A percentile compares a stretch with the other conserved stretches of the same genome.
Evolutionary conservation across 768 basidiomycete genomes (phyloP).

Genomic region (Hortiboletus campestris): DNA sequence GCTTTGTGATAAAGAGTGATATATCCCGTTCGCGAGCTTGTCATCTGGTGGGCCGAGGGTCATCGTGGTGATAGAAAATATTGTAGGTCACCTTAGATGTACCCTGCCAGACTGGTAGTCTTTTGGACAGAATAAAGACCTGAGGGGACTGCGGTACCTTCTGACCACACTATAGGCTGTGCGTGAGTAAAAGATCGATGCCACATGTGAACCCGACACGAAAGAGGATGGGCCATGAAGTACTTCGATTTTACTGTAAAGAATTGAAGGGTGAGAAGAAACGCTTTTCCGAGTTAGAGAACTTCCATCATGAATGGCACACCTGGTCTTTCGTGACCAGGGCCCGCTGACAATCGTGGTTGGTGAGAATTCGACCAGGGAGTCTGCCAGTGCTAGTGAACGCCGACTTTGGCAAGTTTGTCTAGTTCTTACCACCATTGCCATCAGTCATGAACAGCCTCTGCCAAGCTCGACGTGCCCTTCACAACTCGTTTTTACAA

Average conservation of each 20-base stretch:
- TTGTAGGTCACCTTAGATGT: too few species aligned
- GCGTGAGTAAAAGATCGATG: too few species aligned
- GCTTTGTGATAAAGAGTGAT: too few species aligned
- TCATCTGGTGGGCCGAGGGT: too few species aligned
- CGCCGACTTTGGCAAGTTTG: slow-evolving; percentile 14
- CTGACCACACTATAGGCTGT: too few species aligned
- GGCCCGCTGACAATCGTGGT: slow-evolving; percentile 5
- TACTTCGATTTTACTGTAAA: neutral
- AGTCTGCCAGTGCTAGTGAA: neutral
- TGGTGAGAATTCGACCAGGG: slow-evolving; percentile 3
- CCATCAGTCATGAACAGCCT: slow-evolving; percentile 19
- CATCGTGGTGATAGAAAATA: too few species aligned
- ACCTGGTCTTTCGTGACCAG: neutral
- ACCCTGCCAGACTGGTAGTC: too few species aligned
- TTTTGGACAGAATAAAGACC: too few species aligned
- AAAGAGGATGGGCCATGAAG: neutral
- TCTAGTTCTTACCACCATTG: neutral
- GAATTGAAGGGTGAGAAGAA: neutral
- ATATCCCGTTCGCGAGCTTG: too few species aligned
- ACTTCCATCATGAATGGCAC: too few species aligned
- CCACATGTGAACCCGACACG: too few species aligned
- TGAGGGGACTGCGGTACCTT: too few species aligned
- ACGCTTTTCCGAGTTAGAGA: neutral
- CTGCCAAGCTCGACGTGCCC: slow-evolving; percentile 19
- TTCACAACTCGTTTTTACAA: slow-evolving; percentile 23